phyloP scores from a whole-genome alignment of 768 basidiomycete species.

The Coprinellus aureogranulatus region DNA sequence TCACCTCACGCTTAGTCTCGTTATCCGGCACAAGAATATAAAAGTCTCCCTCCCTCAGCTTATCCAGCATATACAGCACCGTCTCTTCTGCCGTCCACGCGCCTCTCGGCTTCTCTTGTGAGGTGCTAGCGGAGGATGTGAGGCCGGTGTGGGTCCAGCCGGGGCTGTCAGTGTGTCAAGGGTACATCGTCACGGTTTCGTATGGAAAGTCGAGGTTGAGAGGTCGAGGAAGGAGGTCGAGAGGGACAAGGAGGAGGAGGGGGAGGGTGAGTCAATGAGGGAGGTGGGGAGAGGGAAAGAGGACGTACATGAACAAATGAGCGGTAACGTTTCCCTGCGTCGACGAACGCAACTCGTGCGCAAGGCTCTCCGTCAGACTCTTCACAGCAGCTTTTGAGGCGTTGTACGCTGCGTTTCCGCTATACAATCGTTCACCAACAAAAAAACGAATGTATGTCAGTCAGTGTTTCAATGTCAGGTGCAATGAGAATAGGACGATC shows the following conservation, averaged over 20 bases:
- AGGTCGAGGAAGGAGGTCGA: no score
- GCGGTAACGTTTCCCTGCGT: conserved; percentile 73
- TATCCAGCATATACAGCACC: conserved; percentile 81
- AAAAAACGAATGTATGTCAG: no score
- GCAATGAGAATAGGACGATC: no score
- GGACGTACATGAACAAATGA: conserved; percentile 85
- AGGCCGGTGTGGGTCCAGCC: conserved; percentile 85
- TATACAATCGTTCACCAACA: no score
- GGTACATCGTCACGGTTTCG: no score
- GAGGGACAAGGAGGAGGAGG: no score
- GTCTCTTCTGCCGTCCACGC: conserved; percentile 93
- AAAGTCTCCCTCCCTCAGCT: conserved; percentile 80
- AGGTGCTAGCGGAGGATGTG: conserved; percentile 38
- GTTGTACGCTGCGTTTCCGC: conserved; percentile 79
- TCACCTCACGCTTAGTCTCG: conserved; percentile 64
- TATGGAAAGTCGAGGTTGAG: no score
- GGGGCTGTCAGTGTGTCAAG: no score
- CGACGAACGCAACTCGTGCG: conserved; percentile 66
- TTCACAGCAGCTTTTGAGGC: conserved; percentile 75
- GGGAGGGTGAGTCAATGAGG: no score
- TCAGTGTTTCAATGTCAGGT: no score
- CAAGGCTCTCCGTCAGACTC: conserved; percentile 59
- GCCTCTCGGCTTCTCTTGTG: conserved; percentile 64
- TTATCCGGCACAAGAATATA: conserved; percentile 95
- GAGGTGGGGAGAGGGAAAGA: conserved; percentile 4